Evolutionary conservation across 1,139 yeast species (phyloP).

Genomic region (Blastobotrys ciferrii): DNA sequence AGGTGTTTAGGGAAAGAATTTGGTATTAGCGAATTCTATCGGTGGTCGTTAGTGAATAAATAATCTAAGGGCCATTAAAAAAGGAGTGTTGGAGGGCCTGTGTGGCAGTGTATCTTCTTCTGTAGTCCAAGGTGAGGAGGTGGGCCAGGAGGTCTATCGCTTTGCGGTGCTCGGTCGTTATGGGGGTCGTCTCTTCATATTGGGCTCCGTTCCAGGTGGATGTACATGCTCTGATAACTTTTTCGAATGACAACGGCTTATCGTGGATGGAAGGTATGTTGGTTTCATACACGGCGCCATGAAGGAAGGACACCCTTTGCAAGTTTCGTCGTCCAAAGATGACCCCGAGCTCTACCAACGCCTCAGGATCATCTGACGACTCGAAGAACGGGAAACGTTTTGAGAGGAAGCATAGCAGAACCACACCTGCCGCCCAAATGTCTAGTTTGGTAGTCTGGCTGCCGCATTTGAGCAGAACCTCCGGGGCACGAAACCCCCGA

Average conservation of each 20-base stretch:
- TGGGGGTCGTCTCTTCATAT: conserved; percentile 27
- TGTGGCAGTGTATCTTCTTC: conserved; percentile 52
- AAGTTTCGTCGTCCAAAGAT: conserved; percentile 77
- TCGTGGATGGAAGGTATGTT: conserved; percentile 47
- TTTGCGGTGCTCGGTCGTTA: conserved; percentile 31
- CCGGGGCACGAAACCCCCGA: conserved; percentile 94
- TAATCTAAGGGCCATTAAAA: conserved; percentile 34
- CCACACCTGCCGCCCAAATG: conserved; percentile 91
- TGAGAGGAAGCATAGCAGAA: conserved; percentile 66
- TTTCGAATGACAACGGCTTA: conserved; percentile 35
- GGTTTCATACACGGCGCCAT: conserved; percentile 85
- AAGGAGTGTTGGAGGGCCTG: conserved; percentile 56
- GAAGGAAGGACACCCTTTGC: conserved; percentile 75
- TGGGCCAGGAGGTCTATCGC: conserved; percentile 54
- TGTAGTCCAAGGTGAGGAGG: conserved; percentile 58
- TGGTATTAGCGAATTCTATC: too few species aligned
- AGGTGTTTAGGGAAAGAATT: too few species aligned
- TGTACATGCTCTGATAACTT: conserved; percentile 41
- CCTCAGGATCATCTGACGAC: conserved; percentile 90
- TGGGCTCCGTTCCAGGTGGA: conserved; percentile 19
- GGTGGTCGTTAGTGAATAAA: not conserved
- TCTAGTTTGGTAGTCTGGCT: conserved; percentile 81
- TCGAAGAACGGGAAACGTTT: conserved; percentile 83
- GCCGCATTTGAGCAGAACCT: conserved; percentile 82
- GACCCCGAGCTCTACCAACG: conserved; percentile 79